Percentiles rank a stretch among this genome's conserved stretches.
Conservation (phyloP, 1,284 basidiomycete species). For the Trichosporon coremiiforme region DNA sequence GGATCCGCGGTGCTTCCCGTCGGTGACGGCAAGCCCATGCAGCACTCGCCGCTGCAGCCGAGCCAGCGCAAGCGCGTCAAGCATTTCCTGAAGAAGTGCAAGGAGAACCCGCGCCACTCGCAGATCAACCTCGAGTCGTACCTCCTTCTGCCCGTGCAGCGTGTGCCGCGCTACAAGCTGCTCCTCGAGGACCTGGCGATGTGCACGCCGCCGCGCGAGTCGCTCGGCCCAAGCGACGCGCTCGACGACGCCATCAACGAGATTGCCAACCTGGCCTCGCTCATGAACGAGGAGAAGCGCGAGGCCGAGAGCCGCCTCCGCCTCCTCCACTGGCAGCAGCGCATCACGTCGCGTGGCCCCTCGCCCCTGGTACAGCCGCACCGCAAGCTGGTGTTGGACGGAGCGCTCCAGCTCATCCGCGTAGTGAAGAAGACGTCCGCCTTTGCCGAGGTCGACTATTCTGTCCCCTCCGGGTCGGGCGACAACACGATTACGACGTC, state of each 20-base stretch:
- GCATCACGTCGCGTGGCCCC: slow-evolving; percentile 87
- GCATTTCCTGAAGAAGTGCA: slow-evolving; percentile 68
- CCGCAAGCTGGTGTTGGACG: slow-evolving; percentile 88
- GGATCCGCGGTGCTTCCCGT: slow-evolving; percentile 64
- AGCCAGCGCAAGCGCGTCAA: slow-evolving; percentile 84
- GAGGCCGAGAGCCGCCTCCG: slow-evolving; percentile 86
- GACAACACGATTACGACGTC: slow-evolving; percentile 49
- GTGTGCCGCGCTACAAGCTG: slow-evolving; percentile 92
- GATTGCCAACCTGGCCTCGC: slow-evolving; percentile 81
- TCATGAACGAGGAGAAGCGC: slow-evolving; percentile 96
- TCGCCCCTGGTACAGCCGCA: slow-evolving; percentile 97
- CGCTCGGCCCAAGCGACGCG: slow-evolving; percentile 69
- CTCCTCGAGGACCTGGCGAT: slow-evolving; percentile 83
- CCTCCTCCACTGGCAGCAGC: slow-evolving; percentile 84
- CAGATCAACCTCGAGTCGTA: slow-evolving; percentile 96
- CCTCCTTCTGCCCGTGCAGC: slow-evolving; percentile 89
- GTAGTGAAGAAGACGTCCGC: slow-evolving; percentile 85
- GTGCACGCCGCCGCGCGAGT: slow-evolving; percentile 75
- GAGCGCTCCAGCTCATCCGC: slow-evolving; percentile 75
- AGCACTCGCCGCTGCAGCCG: slow-evolving; percentile 60
- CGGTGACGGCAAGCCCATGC: slow-evolving; percentile 39
- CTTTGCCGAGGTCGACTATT: slow-evolving; percentile 68
- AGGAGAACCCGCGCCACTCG: slow-evolving; percentile 77
- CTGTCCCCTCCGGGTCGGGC: slow-evolving; percentile 30
- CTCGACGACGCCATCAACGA: slow-evolving; percentile 80